Percentiles rank a stretch among this genome's conserved stretches.
Evolutionary conservation across 164 flowering plant genomes (phyloP).

Genomic region (Berberis thunbergii): DNA sequence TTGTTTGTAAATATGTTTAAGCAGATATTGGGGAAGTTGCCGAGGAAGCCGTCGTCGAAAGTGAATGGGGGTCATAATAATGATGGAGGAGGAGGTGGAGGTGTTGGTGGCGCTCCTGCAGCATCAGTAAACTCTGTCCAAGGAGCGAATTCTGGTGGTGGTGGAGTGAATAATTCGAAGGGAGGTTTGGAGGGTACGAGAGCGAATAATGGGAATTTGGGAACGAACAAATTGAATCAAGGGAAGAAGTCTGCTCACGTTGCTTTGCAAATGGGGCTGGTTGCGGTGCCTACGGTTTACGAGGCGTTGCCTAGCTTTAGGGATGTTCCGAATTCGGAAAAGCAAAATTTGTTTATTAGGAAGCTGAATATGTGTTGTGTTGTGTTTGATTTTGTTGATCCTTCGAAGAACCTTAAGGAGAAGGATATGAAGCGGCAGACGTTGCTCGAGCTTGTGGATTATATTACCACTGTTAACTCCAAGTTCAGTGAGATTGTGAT

Average conservation of each 20-base stretch:
- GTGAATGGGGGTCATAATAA: slow-evolving; percentile 3
- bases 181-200: slow-evolving; percentile 12
- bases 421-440: slow-evolving; percentile 75
- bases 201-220: slow-evolving; percentile 17
- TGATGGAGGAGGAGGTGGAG: slow-evolving; percentile 25
- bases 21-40: slow-evolving; percentile 64
- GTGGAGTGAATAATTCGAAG: slow-evolving; percentile 19
- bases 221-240: slow-evolving; percentile 24
- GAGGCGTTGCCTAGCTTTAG: slow-evolving; percentile 67
- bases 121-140: slow-evolving; percentile 23
- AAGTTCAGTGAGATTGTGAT: slow-evolving; percentile 68
- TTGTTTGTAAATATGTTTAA: slow-evolving; percentile 49
- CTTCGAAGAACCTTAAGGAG: slow-evolving; percentile 53
- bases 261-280: slow-evolving; percentile 22
- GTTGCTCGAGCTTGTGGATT: slow-evolving; percentile 77
- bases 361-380: slow-evolving; percentile 70
- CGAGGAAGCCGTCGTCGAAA: slow-evolving; percentile 64
- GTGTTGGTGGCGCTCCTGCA: slow-evolving; percentile 9
- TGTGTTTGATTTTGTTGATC: slow-evolving; percentile 68
- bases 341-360: slow-evolving; percentile 50
- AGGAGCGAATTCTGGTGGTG: slow-evolving; percentile 18
- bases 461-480: slow-evolving; percentile 39
- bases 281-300: slow-evolving; percentile 23
- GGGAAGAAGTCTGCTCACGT: slow-evolving; percentile 36
- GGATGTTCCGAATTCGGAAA: slow-evolving; percentile 68